Evolutionary conservation across 306 rosid species (phyloP).

Genomic region (Astragalus membranaceus): DNA sequence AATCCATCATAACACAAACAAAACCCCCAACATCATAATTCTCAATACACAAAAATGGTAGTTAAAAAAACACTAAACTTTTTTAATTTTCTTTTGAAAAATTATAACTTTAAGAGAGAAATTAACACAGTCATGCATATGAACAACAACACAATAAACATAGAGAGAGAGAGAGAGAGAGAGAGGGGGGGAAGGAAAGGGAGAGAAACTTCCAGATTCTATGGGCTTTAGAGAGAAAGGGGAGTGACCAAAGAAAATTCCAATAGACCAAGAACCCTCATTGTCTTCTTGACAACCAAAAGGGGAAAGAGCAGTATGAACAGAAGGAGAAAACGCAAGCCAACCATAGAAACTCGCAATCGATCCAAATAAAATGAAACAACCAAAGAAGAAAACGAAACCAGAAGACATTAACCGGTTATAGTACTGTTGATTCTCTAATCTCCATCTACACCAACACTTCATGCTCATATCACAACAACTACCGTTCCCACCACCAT

Average conservation of each 20-base stretch:
- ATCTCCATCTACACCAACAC: too few relatives aligned
- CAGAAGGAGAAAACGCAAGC: too few relatives aligned
- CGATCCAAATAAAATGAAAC: conserved; percentile 75
- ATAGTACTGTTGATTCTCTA: conserved; percentile 37
- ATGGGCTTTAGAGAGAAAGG: conserved; percentile 88
- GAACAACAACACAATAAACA: too few relatives aligned
- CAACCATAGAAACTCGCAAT: conserved; percentile 69
- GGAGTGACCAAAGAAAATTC: conserved; percentile 79
- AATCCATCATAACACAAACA: background rate
- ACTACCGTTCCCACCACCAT: too few relatives aligned
- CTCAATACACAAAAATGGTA: background rate
- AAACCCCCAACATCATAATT: background rate
- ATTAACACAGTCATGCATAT: too few relatives aligned
- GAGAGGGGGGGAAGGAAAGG: too few relatives aligned
- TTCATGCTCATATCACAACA: too few relatives aligned
- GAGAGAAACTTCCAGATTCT: conserved; percentile 51
- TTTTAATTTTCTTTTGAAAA: too few relatives aligned
- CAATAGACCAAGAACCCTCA: conserved; percentile 99
- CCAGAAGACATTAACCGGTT: conserved; percentile 63
- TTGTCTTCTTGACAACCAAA: conserved; percentile 84
- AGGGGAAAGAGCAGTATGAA: too few relatives aligned
- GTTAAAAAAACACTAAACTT: too few relatives aligned
- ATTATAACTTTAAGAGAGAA: too few relatives aligned
- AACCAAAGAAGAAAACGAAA: conserved; percentile 63
- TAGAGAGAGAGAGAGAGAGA: too few relatives aligned